Evolutionary conservation across 805 yeast species (phyloP).

Genomic region (Metschnikowia colocasiae): DNA sequence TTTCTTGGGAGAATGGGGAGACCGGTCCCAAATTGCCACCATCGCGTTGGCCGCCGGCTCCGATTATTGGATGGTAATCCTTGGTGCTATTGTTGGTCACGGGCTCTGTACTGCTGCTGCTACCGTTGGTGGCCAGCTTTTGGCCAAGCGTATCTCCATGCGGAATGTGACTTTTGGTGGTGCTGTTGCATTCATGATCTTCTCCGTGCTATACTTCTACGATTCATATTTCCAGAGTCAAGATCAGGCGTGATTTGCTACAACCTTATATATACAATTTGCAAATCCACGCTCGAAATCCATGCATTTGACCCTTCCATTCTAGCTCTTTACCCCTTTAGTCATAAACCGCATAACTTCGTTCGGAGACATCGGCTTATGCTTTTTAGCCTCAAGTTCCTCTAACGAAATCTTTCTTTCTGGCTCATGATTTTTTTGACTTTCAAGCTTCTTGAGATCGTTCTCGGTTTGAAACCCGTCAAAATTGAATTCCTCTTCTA

Average conservation of each 20-base stretch:
- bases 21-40: constrained; percentile 95
- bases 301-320: not conserved
- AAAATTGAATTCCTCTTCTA: constrained; percentile 55
- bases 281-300: not conserved
- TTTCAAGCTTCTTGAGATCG: constrained; percentile 36
- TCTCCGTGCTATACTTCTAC: constrained; percentile 74
- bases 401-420: constrained; percentile 18
- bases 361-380: constrained; percentile 31
- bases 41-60: constrained; percentile 98
- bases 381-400: constrained; percentile 21
- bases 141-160: constrained; percentile 87
- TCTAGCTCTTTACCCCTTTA: constrained; percentile 23
- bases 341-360: constrained; percentile 39
- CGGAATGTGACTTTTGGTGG: constrained; percentile 91
- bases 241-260: constrained; percentile 1
- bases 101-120: constrained; percentile 83
- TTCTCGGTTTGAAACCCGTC: constrained; percentile 56
- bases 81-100: constrained; percentile 91
- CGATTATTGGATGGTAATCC: constrained; percentile 81
- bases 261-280: not conserved
- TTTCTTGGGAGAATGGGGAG: constrained; percentile 98
- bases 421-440: constrained; percentile 32
- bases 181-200: constrained; percentile 77
- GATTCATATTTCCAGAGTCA: constrained; percentile 37
- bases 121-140: constrained; percentile 86